Conservation (phyloP, 495 filamentous ascomycete genomes). For the Xylaria grammica region DNA sequence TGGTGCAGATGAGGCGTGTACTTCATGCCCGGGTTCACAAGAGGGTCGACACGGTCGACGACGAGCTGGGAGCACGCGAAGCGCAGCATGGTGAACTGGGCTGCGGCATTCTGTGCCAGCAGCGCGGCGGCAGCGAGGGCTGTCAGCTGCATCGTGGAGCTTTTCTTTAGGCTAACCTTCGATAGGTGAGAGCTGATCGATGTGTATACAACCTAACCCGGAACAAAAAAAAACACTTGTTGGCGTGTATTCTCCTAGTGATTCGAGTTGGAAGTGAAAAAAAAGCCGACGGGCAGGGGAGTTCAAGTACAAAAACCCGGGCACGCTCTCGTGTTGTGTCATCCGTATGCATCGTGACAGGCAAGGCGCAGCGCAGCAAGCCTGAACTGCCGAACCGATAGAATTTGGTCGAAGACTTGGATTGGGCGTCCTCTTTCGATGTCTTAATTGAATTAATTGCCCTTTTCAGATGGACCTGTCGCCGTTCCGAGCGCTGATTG, state of each 20-base stretch:
- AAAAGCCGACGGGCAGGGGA: conserved; percentile 13
- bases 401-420: conserved; percentile 23
- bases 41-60: conserved; percentile 57
- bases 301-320: conserved; percentile 32
- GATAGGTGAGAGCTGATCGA: neutral
- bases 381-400: conserved; percentile 51
- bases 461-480: conserved; percentile 45
- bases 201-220: neutral
- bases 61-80: conserved; percentile 64
- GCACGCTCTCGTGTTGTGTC: conserved; percentile 34
- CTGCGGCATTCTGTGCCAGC: conserved; percentile 51
- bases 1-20: conserved; percentile 60
- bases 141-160: conserved; percentile 57
- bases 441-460: conserved; percentile 45
- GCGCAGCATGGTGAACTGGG: conserved; percentile 58
- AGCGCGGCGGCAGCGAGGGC: conserved; percentile 53
- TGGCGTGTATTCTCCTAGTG: neutral
- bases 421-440: neutral
- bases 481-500: conserved; percentile 44
- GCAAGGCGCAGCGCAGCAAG: conserved; percentile 22
- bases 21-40: conserved; percentile 56
- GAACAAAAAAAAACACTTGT: neutral
- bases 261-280: conserved; percentile 19
- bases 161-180: conserved; percentile 19
- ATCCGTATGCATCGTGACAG: conserved; percentile 24